Conservation (phyloP, 2,329 filamentous ascomycete genomes). For the Colletotrichum spinosum region DNA sequence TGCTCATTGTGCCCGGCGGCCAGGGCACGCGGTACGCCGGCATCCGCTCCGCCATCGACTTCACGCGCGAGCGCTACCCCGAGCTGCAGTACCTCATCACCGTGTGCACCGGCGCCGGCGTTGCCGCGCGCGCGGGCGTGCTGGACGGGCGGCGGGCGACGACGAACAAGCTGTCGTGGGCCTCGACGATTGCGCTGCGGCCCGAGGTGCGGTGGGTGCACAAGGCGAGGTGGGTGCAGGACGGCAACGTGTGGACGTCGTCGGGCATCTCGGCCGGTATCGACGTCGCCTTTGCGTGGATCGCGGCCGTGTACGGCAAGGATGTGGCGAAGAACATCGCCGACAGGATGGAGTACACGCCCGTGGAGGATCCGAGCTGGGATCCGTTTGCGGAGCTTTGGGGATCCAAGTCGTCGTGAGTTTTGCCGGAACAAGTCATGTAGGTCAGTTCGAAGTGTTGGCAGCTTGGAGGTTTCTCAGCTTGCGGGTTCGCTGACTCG, state of each 20-base stretch:
- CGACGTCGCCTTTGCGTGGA: slow-evolving; percentile 69
- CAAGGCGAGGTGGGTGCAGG: slow-evolving; percentile 67
- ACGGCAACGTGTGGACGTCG: slow-evolving; percentile 69
- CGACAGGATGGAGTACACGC: slow-evolving; percentile 67
- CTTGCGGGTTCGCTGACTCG: no score
- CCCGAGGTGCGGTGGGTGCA: slow-evolving; percentile 62
- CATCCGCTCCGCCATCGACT: slow-evolving; percentile 50
- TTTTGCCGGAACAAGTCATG: neutral
- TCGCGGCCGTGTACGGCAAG: slow-evolving; percentile 64
- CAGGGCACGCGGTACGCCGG: slow-evolving; percentile 51
- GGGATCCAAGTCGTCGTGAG: neutral
- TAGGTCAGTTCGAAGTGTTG: neutral
- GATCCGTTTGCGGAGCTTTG: slow-evolving; percentile 65
- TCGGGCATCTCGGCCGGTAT: slow-evolving; percentile 71
- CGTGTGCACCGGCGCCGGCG: slow-evolving; percentile 67
- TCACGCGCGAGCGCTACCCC: slow-evolving; percentile 51
- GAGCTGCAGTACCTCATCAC: slow-evolving; percentile 62
- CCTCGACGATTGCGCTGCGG: slow-evolving; percentile 51
- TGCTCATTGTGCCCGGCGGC: slow-evolving; percentile 68
- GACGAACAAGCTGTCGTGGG: slow-evolving; percentile 66
- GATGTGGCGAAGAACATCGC: slow-evolving; percentile 61
- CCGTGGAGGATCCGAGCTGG: slow-evolving; percentile 58
- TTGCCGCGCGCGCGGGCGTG: slow-evolving; percentile 63
- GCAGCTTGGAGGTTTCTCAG: no score
- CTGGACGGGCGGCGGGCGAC: slow-evolving; percentile 66